phyloP scores from a whole-genome alignment of 108 stramenopile genomes.

The Skeletonema marinoi region DNA sequence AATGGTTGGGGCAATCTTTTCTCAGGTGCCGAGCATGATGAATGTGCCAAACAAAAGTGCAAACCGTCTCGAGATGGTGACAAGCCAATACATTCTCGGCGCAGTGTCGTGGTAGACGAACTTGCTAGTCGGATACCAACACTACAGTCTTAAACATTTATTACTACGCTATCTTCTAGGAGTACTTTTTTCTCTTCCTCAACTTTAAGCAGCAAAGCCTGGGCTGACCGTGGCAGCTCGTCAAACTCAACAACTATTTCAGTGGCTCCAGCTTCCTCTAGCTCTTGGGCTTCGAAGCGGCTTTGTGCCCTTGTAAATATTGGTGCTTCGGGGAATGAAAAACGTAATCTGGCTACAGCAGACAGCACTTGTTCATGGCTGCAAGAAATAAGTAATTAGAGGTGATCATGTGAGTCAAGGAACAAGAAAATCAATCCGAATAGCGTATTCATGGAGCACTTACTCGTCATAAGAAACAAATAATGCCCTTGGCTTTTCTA shows the following conservation, averaged over 20 bases:
- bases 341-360: conserved; percentile 52
- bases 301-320: conserved; percentile 58
- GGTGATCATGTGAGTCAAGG: neutral
- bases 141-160: neutral
- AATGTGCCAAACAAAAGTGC: neutral
- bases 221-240: conserved; percentile 56
- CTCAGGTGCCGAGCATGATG: conserved; percentile 6
- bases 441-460: neutral
- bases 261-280: conserved; percentile 57
- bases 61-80: conserved; percentile 1
- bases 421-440: neutral
- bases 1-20: conserved; percentile 71
- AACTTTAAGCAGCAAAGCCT: conserved; percentile 35
- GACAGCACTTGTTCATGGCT: conserved; percentile 32
- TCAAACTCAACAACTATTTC: conserved; percentile 66
- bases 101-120: conserved; percentile 68
- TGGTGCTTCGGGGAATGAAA: conserved; percentile 46
- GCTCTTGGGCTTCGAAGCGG: conserved; percentile 45
- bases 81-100: conserved; percentile 5
- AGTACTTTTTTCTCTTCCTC: conserved; percentile 3
- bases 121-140: conserved; percentile 52
- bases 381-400: neutral
- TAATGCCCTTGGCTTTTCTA: conserved; percentile 57
- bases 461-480: conserved; percentile 61
- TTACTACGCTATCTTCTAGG: neutral